Percentiles rank a stretch among this genome's conserved stretches.
Evolutionary conservation across 176 grass and related monocot species (phyloP).

Genomic region (Avena sativa): DNA sequence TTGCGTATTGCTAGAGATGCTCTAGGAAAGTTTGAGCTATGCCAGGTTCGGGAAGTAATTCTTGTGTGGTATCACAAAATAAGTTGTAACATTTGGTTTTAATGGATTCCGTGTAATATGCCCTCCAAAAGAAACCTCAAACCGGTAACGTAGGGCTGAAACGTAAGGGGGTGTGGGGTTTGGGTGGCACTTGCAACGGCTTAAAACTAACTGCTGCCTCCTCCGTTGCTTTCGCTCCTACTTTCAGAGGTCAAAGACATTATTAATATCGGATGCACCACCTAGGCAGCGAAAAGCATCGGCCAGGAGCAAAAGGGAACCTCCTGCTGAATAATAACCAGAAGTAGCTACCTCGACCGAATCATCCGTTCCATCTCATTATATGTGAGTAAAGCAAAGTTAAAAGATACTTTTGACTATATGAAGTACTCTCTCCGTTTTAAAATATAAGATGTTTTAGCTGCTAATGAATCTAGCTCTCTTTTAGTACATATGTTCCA

Average conservation of each 20-base stretch:
- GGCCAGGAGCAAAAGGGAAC: slow-evolving; percentile 54
- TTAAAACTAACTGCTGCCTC: neutral
- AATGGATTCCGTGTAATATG: neutral
- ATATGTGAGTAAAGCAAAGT: neutral
- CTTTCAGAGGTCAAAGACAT: slow-evolving; percentile 27
- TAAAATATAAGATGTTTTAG: no score
- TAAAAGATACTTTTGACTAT: neutral
- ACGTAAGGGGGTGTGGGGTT: neutral
- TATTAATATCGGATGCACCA: slow-evolving; percentile 3
- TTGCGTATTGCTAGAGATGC: no score
- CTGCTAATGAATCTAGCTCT: no score
- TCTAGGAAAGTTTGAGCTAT: no score
- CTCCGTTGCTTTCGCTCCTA: neutral
- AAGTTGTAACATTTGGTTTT: neutral
- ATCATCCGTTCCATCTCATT: slow-evolving; percentile 11
- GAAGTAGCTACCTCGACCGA: neutral
- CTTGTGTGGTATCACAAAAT: neutral
- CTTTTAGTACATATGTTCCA: no score
- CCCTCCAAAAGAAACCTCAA: neutral
- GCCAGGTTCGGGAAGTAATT: no score
- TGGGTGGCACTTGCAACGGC: slow-evolving; percentile 45
- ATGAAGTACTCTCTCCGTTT: neutral
- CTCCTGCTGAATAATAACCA: slow-evolving; percentile 7
- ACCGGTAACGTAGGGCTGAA: neutral
- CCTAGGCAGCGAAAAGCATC: slow-evolving; percentile 36